These are phyloP conservation scores for Aaosphaeria pasadenensis DNA, from an alignment of 2,329 filamentous ascomycete species.

Conservation along the genomic window DNA sequence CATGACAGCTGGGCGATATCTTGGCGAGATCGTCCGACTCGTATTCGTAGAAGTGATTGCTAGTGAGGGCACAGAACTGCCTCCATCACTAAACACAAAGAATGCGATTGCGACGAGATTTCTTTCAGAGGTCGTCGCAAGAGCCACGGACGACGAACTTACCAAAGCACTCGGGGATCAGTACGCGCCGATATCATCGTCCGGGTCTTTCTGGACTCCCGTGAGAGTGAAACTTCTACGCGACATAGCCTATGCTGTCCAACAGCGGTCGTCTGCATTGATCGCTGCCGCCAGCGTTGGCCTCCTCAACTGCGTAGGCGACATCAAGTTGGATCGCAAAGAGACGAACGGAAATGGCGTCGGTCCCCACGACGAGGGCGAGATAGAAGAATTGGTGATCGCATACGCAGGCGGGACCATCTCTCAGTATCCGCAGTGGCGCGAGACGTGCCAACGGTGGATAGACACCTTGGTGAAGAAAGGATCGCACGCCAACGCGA, in stretches of 20 bases:
- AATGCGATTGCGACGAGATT: constrained; percentile 71
- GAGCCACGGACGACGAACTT: constrained; percentile 27
- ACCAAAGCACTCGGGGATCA: constrained; percentile 45
- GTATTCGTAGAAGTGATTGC: constrained; percentile 62
- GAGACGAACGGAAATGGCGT: constrained; percentile 15
- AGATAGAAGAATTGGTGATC: constrained; percentile 64
- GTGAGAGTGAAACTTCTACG: constrained; percentile 59
- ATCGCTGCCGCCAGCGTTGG: constrained; percentile 71
- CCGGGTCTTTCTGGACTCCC: constrained; percentile 56
- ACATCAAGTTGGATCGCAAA: constrained; percentile 49
- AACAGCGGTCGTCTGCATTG: constrained; percentile 69
- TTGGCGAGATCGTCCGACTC: constrained; percentile 72
- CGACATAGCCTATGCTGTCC: constrained; percentile 66
- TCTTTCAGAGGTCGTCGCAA: constrained; percentile 65
- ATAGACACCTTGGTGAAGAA: constrained; percentile 56
- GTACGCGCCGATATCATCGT: constrained; percentile 50
- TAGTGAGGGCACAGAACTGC: constrained; percentile 45
- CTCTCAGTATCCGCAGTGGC: constrained; percentile 72
- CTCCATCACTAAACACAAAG: constrained; percentile 52
- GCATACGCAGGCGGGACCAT: constrained; percentile 81
- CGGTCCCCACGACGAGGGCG: constrained; percentile 6
- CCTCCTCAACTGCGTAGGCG: constrained; percentile 65
- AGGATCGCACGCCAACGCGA: constrained; percentile 32
- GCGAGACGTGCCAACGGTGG: constrained; percentile 66
- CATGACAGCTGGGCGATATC: constrained; percentile 76